Conservation (phyloP, 148 eudicot genomes). For the Talinum fruticosum region DNA sequence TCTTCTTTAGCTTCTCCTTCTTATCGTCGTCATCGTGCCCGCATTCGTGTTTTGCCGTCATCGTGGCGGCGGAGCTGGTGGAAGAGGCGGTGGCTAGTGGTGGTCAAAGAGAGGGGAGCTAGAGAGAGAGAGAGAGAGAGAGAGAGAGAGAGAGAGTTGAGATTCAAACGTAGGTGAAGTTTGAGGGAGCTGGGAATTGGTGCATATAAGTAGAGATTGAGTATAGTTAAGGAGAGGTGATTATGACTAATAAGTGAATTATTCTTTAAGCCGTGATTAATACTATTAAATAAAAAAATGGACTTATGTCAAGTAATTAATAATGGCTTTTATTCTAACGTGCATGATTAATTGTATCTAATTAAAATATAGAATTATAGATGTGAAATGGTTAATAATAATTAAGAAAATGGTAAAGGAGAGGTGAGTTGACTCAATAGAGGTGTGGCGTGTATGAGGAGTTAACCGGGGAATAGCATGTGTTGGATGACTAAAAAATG, state of each 20-base stretch:
- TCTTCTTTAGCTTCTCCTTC: slow-evolving; percentile 24
- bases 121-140: not conserved
- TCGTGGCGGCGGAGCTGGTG: slow-evolving; percentile 10
- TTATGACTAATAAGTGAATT: not conserved
- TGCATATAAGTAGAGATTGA: not conserved
- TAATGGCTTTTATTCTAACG: no score
- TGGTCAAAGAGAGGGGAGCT: not conserved
- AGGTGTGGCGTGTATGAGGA: slow-evolving; percentile 6
- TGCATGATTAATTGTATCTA: no score
- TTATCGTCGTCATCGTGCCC: slow-evolving; percentile 47
- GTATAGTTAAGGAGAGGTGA: not conserved
- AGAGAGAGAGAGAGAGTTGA: not conserved
- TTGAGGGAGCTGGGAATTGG: not conserved
- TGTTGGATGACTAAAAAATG: not conserved
- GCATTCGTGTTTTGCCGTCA: slow-evolving; percentile 50
- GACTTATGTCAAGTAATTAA: no score
- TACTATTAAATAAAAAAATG: no score
- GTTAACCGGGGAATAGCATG: not conserved
- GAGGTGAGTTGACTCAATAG: slow-evolving; percentile 6
- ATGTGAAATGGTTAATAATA: not conserved
- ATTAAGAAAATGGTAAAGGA: slow-evolving; percentile 5
- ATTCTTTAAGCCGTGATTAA: no score
- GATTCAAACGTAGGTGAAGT: not conserved
- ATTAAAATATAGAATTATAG: no score
- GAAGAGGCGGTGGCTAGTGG: not conserved